phyloP scores from a whole-genome alignment of 345 rosid genomes.

The Hibiscus syriacus region DNA sequence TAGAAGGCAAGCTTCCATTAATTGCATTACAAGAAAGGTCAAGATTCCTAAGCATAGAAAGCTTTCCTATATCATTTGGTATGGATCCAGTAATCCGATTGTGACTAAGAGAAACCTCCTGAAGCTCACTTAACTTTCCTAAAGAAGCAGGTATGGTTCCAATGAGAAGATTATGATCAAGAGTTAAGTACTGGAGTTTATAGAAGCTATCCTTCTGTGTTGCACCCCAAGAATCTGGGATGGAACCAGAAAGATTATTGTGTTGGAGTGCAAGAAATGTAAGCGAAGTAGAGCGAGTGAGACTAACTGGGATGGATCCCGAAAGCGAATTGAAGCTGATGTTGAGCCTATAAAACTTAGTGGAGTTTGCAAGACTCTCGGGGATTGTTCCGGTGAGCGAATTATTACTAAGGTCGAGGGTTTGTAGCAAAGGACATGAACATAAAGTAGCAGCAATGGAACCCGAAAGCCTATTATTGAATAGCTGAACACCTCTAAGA shows the following conservation, averaged over 20 bases:
- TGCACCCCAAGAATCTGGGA: slow-evolving; percentile 39
- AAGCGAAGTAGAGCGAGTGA: slow-evolving; percentile 44
- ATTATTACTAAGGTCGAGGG: slow-evolving; percentile 69
- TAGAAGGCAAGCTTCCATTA: slow-evolving; percentile 43
- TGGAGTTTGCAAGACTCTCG: slow-evolving; percentile 55
- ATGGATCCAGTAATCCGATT: slow-evolving; percentile 50
- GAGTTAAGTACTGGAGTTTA: slow-evolving; percentile 3
- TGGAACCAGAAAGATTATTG: slow-evolving; percentile 53
- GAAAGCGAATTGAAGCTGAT: slow-evolving; percentile 53
- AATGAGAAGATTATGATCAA: slow-evolving; percentile 11
- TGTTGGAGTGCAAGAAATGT: slow-evolving; percentile 46
- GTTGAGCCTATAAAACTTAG: slow-evolving; percentile 55
- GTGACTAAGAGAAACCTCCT: slow-evolving; percentile 44
- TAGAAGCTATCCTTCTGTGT: neutral
- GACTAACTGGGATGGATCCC: slow-evolving; percentile 40
- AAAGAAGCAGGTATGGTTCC: slow-evolving; percentile 19
- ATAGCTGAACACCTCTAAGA: slow-evolving; percentile 84
- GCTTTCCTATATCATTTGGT: slow-evolving; percentile 40
- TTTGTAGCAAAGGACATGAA: slow-evolving; percentile 57
- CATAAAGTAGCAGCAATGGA: slow-evolving; percentile 72
- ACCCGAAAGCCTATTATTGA: slow-evolving; percentile 80
- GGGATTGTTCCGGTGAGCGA: no score
- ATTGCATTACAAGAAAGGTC: slow-evolving; percentile 51
- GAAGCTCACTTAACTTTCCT: slow-evolving; percentile 38
- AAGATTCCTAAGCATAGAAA: slow-evolving; percentile 33